Conservation (phyloP, 2,329 filamentous ascomycete genomes). For the Metarhizium robertsii region DNA sequence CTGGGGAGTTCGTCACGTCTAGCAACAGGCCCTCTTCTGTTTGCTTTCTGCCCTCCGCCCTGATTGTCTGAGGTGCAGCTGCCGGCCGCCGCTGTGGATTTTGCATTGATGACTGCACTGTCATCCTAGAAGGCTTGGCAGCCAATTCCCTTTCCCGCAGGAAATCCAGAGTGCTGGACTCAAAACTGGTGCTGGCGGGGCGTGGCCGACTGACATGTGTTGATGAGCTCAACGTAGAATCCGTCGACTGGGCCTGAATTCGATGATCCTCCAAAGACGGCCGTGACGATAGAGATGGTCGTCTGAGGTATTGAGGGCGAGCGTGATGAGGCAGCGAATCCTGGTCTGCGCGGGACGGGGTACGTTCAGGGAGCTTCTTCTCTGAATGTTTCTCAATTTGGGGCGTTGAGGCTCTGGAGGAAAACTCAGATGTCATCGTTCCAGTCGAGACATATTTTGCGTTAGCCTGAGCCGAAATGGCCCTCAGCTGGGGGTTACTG, state of each 20-base stretch:
- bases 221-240: conserved; percentile 14
- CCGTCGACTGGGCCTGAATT: conserved; percentile 10
- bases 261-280: conserved; percentile 14
- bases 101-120: neutral
- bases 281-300: conserved; percentile 10
- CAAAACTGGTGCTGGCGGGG: conserved; percentile 74
- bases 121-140: conserved; percentile 15
- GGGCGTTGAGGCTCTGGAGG: conserved; percentile 30
- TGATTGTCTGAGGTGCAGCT: neutral
- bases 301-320: conserved; percentile 16
- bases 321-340: conserved; percentile 10
- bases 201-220: conserved; percentile 45
- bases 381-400: conserved; percentile 12
- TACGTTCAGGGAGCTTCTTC: conserved; percentile 6
- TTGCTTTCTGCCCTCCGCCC: neutral
- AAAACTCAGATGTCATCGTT: conserved; percentile 65
- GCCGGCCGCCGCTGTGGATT: too few species aligned
- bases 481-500: conserved; percentile 51
- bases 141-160: conserved; percentile 63
- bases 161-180: conserved; percentile 68
- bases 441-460: conserved; percentile 49
- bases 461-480: conserved; percentile 38
- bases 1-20: conserved; percentile 58
- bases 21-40: conserved; percentile 58
- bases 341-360: neutral